Evolutionary conservation across 148 eudicot genomes (phyloP).

Genomic region (Polygonum maritimum): DNA sequence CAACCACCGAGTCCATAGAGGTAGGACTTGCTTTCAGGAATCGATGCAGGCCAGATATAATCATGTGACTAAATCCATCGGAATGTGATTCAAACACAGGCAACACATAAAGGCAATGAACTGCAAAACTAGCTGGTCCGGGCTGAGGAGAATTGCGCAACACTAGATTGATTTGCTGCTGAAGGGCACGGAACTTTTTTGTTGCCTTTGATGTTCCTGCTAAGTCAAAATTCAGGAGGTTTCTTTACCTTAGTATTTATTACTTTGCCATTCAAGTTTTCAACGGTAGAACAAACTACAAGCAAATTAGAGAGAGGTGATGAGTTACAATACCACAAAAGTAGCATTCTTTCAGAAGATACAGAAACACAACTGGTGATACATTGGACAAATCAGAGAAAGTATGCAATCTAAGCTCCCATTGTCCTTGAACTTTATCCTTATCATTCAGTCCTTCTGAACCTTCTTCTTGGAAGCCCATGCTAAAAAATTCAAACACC

Average conservation of each 20-base stretch:
- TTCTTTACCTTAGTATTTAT: neutral
- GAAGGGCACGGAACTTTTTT: slow-evolving; percentile 74
- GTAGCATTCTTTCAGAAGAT: slow-evolving; percentile 77
- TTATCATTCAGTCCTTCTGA: slow-evolving; percentile 13
- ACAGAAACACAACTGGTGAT: slow-evolving; percentile 80
- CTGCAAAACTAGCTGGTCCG: slow-evolving; percentile 69
- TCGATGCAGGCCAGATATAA: slow-evolving; percentile 65
- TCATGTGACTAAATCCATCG: slow-evolving; percentile 81
- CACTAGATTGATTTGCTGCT: slow-evolving; percentile 61
- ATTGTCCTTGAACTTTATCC: slow-evolving; percentile 25
- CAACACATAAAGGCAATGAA: slow-evolving; percentile 62
- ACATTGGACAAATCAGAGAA: slow-evolving; percentile 70
- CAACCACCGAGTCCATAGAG: slow-evolving; percentile 37
- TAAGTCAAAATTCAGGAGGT: slow-evolving; percentile 15
- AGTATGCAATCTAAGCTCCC: slow-evolving; percentile 53
- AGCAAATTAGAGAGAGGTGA: slow-evolving; percentile 12
- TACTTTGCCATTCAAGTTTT: neutral
- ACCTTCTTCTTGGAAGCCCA: slow-evolving; percentile 44
- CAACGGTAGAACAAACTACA: neutral
- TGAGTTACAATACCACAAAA: slow-evolving; percentile 36
- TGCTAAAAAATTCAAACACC: slow-evolving; percentile 26
- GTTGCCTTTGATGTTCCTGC: slow-evolving; percentile 81
- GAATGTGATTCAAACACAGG: slow-evolving; percentile 62
- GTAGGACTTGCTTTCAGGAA: slow-evolving; percentile 36
- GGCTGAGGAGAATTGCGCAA: slow-evolving; percentile 59